Base-by-base conservation (phyloP, 2,329 filamentous ascomycete genomes). In the Xylaria polymorpha region DNA sequence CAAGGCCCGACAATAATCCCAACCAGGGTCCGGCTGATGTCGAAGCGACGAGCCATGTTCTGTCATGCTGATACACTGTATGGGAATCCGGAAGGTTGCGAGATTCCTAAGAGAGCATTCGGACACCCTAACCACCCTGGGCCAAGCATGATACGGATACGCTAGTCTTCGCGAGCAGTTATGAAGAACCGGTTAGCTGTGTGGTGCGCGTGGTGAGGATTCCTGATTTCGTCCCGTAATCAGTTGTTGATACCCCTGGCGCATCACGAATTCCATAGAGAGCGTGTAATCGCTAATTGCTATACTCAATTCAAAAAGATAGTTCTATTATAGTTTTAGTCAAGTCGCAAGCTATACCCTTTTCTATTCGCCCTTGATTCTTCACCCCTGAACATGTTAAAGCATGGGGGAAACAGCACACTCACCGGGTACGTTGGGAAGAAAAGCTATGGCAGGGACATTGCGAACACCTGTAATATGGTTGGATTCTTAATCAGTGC, bases 211-310 rank as follows among this genome's bases (percentile, higher is more conserved):
- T 56, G 58, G 67, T 71, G 61, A 70, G 61, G 53, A 63, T 53
- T 65, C 53, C 60, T 64, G 57, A 59, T 64, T 60, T 51, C 35
- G 59, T 64, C 44, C 51, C 59, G 57, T 62, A 29, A 60, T 64
- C 67, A 62, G 53, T 63, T 67, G 46, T 60, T 67, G 60, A 69
- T 71, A 69, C 67, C 67, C 67, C 66, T 67, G 51, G 43, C 43
- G 32, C 41, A 66, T 58, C 58, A 65, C 50, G 22, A 57, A 65
- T 51, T 56, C 61, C 55, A 67, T 64, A 69, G 58, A 66, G 57
- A 60, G 64, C 53, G 35, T 58, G 18, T 67, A 55, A 32, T 65
- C 61, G 43, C 61, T 65, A 66, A 60, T 67, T 63, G 50, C 57
- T 67, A 51, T 32, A 60, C 60, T 50, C 22, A 59, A 60, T 20